Conservation (phyloP, 768 basidiomycete species). For the Daedaleopsis nitida region DNA sequence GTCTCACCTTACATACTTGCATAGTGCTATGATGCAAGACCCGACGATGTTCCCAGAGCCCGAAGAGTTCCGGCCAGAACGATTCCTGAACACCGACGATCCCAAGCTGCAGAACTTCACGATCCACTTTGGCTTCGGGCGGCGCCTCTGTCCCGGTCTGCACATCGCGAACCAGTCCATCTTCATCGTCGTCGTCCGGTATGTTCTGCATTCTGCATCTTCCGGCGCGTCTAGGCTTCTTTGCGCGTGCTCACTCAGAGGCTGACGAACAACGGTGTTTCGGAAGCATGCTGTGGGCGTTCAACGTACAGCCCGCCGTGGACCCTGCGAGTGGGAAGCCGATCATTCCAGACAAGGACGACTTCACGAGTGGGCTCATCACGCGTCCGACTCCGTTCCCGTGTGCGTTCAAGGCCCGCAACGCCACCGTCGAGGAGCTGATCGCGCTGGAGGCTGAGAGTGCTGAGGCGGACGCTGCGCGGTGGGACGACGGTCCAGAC, state of each 20-base stretch:
- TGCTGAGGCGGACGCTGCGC: conserved; percentile 7
- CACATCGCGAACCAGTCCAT: conserved; percentile 16
- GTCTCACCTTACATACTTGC: too few relatives aligned
- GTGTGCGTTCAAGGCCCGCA: conserved; percentile 3
- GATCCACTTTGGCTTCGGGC: conserved; percentile 25
- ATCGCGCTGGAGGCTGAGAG: conserved; percentile 1
- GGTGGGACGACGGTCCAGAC: not conserved
- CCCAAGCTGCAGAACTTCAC: conserved; percentile 10
- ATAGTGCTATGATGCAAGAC: conserved; percentile 16
- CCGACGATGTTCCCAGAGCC: conserved; percentile 22
- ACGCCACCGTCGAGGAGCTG: not conserved
- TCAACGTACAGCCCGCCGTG: conserved; percentile 11
- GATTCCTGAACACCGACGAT: conserved; percentile 16
- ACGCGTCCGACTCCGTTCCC: conserved; percentile 5
- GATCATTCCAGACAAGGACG: conserved; percentile 3
- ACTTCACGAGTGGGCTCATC: conserved; percentile 7
- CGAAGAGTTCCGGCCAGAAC: conserved; percentile 25
- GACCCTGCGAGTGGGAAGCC: not conserved
- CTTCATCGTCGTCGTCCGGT: conserved; percentile 8
- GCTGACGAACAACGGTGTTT: too few relatives aligned
- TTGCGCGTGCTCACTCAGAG: too few relatives aligned
- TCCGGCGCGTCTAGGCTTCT: too few relatives aligned
- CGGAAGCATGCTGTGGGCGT: conserved; percentile 21
- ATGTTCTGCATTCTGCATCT: not conserved
- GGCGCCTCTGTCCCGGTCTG: conserved; percentile 21